phyloP scores from a whole-genome alignment of 2,329 filamentous ascomycete species.

The Septoria linicola region DNA sequence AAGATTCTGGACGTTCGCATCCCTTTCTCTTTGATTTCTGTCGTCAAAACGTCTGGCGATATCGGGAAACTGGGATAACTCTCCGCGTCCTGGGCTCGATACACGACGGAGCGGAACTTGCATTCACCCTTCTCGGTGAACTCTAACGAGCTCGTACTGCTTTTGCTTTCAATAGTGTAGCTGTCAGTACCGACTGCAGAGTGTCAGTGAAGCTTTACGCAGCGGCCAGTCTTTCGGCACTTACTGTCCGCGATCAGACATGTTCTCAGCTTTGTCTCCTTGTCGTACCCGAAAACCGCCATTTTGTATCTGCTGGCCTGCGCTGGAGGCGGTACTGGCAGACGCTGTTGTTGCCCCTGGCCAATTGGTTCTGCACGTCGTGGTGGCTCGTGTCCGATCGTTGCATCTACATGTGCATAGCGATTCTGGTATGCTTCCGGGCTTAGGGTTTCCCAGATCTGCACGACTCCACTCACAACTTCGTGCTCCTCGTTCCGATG shows the following conservation, averaged over 20 bases:
- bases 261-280: background rate
- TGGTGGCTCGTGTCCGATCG: background rate
- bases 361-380: background rate
- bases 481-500: background rate
- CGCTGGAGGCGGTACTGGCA: slow-evolving; percentile 1
- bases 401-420: background rate
- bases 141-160: background rate
- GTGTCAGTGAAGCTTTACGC: background rate
- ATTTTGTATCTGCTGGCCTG: slow-evolving; percentile 12
- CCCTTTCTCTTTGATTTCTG: background rate
- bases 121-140: background rate
- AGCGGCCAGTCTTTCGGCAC: background rate
- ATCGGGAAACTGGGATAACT: slow-evolving; percentile 3
- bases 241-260: slow-evolving; percentile 4
- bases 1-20: background rate
- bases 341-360: background rate
- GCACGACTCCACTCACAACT: slow-evolving; percentile 1
- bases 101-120: slow-evolving; percentile 3
- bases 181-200: slow-evolving; percentile 7
- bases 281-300: slow-evolving; percentile 3
- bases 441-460: slow-evolving; percentile 10
- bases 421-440: slow-evolving; percentile 6
- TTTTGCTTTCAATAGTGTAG: slow-evolving; percentile 1
- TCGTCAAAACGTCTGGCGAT: slow-evolving; percentile 6
- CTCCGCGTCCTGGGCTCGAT: background rate